Conservation (phyloP, 306 rosid species). For the Dryas octopetala region DNA sequence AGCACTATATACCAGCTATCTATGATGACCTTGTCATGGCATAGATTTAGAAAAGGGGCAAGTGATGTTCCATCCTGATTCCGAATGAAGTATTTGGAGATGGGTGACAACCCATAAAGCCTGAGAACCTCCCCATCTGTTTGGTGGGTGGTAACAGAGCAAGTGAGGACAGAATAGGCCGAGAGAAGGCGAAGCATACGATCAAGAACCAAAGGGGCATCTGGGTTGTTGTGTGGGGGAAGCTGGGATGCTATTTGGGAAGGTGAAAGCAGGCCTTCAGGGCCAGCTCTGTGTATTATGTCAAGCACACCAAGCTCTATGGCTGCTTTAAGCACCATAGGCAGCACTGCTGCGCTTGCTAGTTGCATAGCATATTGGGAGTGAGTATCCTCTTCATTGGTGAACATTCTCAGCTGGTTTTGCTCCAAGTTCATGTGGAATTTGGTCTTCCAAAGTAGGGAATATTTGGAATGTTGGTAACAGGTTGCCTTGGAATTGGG, state of each 20-base stretch:
- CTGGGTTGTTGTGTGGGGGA: conserved; percentile 4
- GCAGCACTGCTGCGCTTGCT: conserved; percentile 18
- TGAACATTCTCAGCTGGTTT: conserved; percentile 1
- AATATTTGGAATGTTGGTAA: not conserved
- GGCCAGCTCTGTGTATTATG: conserved; percentile 26
- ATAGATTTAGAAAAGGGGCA: not conserved
- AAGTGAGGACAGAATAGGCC: conserved; percentile 16
- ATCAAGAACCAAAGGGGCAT: conserved; percentile 22
- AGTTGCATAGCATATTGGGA: conserved; percentile 25
- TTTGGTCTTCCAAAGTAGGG: too few relatives aligned
- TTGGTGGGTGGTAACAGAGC: conserved; percentile 14
- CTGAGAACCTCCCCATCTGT: not conserved
- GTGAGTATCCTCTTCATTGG: not conserved
- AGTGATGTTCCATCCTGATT: conserved; percentile 20
- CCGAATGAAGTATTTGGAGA: conserved; percentile 21
- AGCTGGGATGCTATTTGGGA: conserved; percentile 31
- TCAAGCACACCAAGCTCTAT: conserved; percentile 31
- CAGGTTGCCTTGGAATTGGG: not conserved
- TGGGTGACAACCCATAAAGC: conserved; percentile 24
- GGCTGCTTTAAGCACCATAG: conserved; percentile 30
- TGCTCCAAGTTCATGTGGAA: not conserved
- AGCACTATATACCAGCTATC: conserved; percentile 9
- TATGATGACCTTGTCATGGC: conserved; percentile 18
- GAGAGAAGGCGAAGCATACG: conserved; percentile 25
- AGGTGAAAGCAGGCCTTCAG: conserved; percentile 18